A percentile compares a stretch with the other conserved stretches of the same genome.
Evolutionary conservation across 768 basidiomycete species (phyloP).

Genomic region (Lanmaoa rubissima): DNA sequence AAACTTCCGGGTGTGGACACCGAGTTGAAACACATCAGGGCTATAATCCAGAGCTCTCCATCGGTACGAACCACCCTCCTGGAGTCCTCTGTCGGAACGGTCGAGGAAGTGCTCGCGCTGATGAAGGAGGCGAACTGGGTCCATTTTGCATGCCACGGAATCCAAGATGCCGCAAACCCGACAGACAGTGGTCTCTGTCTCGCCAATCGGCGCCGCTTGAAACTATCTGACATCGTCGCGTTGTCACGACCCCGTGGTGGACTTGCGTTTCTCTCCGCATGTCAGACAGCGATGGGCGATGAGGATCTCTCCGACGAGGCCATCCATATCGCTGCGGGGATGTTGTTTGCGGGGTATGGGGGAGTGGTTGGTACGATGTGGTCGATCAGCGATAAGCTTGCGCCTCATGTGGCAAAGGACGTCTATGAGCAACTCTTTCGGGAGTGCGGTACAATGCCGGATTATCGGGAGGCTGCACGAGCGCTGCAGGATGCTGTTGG

Average conservation of each 20-base stretch:
- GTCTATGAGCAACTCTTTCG: conserved; percentile 27
- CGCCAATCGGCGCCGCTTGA: no score
- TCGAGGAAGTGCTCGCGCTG: conserved; percentile 2
- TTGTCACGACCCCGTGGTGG: no score
- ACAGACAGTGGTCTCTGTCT: no score
- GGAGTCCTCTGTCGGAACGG: conserved; percentile 1
- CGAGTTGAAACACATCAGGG: conserved; percentile 23
- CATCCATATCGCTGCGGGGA: conserved; percentile 10
- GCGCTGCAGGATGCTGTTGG: no score
- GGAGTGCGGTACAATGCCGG: background rate
- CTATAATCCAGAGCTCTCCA: background rate
- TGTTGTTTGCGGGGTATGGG: conserved; percentile 34
- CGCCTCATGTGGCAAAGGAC: conserved; percentile 30
- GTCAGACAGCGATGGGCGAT: no score
- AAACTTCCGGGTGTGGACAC: conserved; percentile 13
- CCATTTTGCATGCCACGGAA: no score
- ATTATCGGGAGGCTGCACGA: background rate
- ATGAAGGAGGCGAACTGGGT: no score
- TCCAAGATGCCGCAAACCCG: no score
- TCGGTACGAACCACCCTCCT: background rate
- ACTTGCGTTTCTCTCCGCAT: no score
- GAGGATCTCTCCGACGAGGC: no score
- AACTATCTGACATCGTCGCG: no score
- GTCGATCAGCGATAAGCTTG: conserved; percentile 20
- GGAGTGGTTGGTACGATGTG: background rate